phyloP scores from a whole-genome alignment of 192 early-diverging fungal species.

The Backusella morwellensis region DNA sequence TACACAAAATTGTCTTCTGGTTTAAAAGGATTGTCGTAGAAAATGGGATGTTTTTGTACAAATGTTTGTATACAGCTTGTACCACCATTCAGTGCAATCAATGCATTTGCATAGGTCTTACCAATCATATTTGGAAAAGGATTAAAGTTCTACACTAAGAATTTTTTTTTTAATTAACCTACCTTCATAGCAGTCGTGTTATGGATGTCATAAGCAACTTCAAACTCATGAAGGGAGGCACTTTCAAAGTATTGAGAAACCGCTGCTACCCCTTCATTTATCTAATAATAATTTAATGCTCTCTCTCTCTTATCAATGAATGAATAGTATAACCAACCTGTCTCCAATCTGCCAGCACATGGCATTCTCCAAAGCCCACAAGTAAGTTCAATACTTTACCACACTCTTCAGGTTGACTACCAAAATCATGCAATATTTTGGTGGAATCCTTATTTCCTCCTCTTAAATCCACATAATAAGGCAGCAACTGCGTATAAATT shows the following conservation, averaged over 20 bases:
- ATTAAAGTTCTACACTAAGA: background rate
- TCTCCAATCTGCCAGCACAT: conserved; percentile 52
- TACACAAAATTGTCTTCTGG: conserved; percentile 56
- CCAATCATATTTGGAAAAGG: background rate
- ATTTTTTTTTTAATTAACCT: background rate
- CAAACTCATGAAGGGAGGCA: conserved; percentile 71
- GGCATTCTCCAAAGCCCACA: conserved; percentile 46
- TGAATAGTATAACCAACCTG: conserved; percentile 43
- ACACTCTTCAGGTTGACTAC: conserved; percentile 58
- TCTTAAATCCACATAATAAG: conserved; percentile 74
- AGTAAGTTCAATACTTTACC: conserved; percentile 59
- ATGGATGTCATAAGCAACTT: conserved; percentile 71
- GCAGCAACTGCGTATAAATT: conserved; percentile 58
- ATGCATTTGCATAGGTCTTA: conserved; percentile 60
- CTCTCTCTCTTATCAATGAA: background rate
- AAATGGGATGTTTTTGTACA: conserved; percentile 83
- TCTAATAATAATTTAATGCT: conserved; percentile 26
- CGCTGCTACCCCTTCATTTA: conserved; percentile 55
- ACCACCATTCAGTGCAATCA: conserved; percentile 74
- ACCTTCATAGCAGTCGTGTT: conserved; percentile 65
- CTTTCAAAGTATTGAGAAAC: conserved; percentile 81
- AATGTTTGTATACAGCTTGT: conserved; percentile 68
- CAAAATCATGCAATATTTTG: conserved; percentile 67
- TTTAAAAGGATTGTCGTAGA: conserved; percentile 72
- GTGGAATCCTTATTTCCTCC: conserved; percentile 58